phyloP scores from a whole-genome alignment of 495 filamentous ascomycete genomes.

The Aspergillus kassunensis region DNA sequence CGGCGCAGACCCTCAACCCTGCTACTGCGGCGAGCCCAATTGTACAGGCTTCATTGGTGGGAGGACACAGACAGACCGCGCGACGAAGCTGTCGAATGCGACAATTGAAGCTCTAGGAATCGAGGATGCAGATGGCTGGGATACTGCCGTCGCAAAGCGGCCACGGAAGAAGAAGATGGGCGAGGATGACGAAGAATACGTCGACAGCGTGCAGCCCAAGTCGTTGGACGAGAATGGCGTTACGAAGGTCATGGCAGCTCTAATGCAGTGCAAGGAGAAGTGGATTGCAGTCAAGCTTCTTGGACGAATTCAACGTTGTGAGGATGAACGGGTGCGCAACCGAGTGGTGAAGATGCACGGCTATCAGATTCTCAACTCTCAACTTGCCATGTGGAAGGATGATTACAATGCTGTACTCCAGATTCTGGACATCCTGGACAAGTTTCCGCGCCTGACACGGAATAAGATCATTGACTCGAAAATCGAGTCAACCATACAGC shows the following conservation, averaged over 20 bases:
- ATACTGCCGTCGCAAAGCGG: constrained; percentile 80
- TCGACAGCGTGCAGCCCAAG: constrained; percentile 82
- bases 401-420: constrained; percentile 86
- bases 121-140: constrained; percentile 89
- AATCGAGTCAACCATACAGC: constrained; percentile 79
- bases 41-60: constrained; percentile 96
- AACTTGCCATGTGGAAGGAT: constrained; percentile 76
- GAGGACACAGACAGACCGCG: constrained; percentile 94
- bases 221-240: constrained; percentile 83
- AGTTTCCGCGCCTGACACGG: constrained; percentile 83
- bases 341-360: constrained; percentile 94
- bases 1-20: constrained; percentile 91
- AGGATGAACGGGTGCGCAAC: constrained; percentile 84
- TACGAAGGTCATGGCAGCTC: constrained; percentile 96
- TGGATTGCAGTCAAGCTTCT: constrained; percentile 98
- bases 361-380: constrained; percentile 87
- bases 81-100: constrained; percentile 83
- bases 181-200: constrained; percentile 95
- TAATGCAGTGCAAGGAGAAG: constrained; percentile 98
- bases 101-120: constrained; percentile 96
- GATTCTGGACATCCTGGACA: constrained; percentile 83
- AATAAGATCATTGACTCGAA: constrained; percentile 98
- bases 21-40: constrained; percentile 93
- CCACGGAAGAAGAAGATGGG: constrained; percentile 90
- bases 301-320: constrained; percentile 79